These are phyloP conservation scores for Ustilago crameri DNA, from an alignment of 1,284 basidiomycete genomes.

Conservation along the genomic window DNA sequence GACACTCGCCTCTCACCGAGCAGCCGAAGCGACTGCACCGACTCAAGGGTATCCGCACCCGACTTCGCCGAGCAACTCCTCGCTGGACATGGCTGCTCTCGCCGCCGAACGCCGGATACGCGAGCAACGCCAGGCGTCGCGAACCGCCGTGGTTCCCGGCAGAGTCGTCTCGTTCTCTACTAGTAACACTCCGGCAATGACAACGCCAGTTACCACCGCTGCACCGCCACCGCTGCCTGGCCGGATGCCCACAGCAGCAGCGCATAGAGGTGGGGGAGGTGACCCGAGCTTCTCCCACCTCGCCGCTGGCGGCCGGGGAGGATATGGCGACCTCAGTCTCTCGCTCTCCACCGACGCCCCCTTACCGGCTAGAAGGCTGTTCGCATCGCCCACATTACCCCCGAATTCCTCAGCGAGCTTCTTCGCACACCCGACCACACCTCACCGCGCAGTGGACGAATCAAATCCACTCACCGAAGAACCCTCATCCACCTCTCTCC, in stretches of 20 bases:
- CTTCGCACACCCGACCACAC: not conserved
- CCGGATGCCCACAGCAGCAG: not conserved
- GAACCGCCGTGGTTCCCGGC: not conserved
- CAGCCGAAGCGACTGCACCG: no score
- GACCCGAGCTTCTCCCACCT: not conserved
- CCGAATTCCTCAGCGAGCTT: not conserved
- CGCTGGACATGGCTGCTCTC: constrained; percentile 21
- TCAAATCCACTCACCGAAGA: no score
- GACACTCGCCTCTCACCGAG: not conserved
- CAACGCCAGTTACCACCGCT: not conserved
- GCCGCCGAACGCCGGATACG: constrained; percentile 19
- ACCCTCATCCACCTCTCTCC: not conserved
- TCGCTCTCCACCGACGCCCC: not conserved
- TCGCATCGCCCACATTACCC: not conserved
- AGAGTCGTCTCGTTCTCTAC: constrained; percentile 9
- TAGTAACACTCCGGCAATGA: not conserved
- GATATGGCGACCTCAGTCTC: not conserved
- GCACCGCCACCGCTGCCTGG: not conserved
- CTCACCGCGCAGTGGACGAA: no score
- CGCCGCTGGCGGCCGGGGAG: not conserved
- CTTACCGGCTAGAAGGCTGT: not conserved
- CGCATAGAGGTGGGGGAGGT: not conserved
- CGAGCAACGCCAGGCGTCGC: constrained; percentile 3
- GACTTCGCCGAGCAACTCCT: not conserved
- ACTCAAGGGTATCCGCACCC: not conserved